Evolutionary conservation across 2,329 filamentous ascomycete genomes (phyloP).

Genomic region (Ramichloridium luteum): DNA sequence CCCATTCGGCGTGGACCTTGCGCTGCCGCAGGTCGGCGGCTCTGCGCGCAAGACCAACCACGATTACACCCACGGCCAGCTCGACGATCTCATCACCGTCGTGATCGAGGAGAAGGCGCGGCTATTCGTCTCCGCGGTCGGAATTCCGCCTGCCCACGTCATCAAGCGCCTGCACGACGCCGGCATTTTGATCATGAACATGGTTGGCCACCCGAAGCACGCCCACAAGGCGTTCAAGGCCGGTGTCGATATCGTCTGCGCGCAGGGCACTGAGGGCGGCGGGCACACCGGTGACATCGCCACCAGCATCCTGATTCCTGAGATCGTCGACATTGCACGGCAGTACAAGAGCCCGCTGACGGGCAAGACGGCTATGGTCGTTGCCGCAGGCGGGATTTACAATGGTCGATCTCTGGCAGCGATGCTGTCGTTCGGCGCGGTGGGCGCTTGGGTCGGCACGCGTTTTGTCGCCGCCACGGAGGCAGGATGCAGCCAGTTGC

Average conservation of each 20-base stretch:
- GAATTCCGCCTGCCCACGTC: conserved; percentile 62
- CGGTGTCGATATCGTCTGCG: conserved; percentile 93
- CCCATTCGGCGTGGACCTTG: conserved; percentile 84
- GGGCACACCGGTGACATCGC: conserved; percentile 71
- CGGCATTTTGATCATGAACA: conserved; percentile 86
- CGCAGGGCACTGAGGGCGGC: conserved; percentile 93
- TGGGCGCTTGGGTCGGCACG: conserved; percentile 91
- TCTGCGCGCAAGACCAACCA: conserved; percentile 81
- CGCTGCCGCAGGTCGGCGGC: conserved; percentile 78
- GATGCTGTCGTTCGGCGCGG: conserved; percentile 81
- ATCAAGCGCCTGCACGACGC: conserved; percentile 67
- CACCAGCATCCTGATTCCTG: conserved; percentile 82
- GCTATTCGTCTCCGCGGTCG: conserved; percentile 79
- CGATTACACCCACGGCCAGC: conserved; percentile 82
- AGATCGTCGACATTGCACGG: conserved; percentile 70
- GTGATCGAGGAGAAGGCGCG: conserved; percentile 72
- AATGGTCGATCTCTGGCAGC: conserved; percentile 85
- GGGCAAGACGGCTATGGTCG: conserved; percentile 74
- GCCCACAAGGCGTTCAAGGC: conserved; percentile 91
- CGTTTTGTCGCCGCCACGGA: conserved; percentile 80
- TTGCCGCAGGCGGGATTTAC: conserved; percentile 88
- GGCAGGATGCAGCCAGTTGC: conserved; percentile 65
- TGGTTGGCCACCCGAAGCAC: conserved; percentile 98
- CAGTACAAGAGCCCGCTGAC: conserved; percentile 78
- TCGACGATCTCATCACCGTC: conserved; percentile 79